A percentile compares a stretch with the other conserved stretches of the same genome.
These are phyloP conservation scores for Calonectria hongkongensis DNA, from an alignment of 2,329 filamentous ascomycete genomes.

Conservation along the genomic window DNA sequence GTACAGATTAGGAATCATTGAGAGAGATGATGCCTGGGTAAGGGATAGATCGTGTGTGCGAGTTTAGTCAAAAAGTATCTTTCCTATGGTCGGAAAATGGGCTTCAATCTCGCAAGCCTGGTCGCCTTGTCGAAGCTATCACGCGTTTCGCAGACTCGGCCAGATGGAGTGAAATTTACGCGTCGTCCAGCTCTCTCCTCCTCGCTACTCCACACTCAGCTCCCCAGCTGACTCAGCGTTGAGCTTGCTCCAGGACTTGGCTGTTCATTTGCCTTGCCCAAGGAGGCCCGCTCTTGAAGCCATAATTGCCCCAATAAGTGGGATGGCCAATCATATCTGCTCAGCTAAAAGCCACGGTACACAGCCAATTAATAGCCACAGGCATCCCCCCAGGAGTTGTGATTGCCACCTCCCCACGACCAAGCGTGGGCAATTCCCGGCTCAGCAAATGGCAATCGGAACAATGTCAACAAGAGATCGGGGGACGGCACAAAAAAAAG, in stretches of 20 bases:
- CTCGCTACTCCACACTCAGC: not conserved
- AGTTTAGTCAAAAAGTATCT: not conserved
- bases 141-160: not conserved
- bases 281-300: not conserved
- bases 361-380: not conserved
- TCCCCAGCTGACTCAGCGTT: constrained; percentile 6
- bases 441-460: not conserved
- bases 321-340: not conserved
- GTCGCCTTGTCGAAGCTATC: not conserved
- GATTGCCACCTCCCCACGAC: not conserved
- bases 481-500: not conserved
- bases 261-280: not conserved
- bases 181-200: not conserved
- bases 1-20: constrained; percentile 36
- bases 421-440: not conserved
- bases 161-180: constrained; percentile 11
- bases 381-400: not conserved
- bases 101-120: not conserved
- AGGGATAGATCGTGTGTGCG: not conserved
- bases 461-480: not conserved
- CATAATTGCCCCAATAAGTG: not conserved
- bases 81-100: not conserved
- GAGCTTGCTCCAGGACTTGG: not conserved
- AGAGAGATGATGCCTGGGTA: not conserved
- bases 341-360: not conserved